These are phyloP conservation scores for Picea abies DNA, from an alignment of 83 land plant species.

Conservation along the genomic window DNA sequence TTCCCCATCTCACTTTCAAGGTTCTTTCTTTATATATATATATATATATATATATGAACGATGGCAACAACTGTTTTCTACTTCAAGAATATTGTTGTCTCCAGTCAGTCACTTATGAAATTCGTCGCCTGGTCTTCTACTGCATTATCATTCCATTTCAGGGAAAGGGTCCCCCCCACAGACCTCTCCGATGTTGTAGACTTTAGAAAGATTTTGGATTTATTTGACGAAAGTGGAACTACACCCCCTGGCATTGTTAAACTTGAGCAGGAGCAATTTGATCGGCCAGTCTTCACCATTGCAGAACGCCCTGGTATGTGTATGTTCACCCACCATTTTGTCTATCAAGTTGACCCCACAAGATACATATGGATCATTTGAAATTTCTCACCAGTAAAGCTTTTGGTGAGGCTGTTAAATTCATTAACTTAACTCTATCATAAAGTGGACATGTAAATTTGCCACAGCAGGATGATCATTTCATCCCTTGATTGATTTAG, in stretches of 20 bases:
- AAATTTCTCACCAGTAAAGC: too few species aligned
- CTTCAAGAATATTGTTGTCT: conserved; percentile 1
- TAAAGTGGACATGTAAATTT: too few species aligned
- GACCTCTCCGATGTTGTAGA: conserved; percentile 70
- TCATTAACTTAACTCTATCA: too few species aligned
- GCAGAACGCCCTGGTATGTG: conserved; percentile 54
- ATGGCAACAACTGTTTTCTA: conserved; percentile 8
- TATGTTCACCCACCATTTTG: neutral
- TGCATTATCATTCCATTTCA: too few species aligned
- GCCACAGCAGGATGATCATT: too few species aligned
- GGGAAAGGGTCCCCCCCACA: conserved; percentile 22
- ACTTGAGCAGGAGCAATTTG: conserved; percentile 16
- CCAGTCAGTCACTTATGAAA: too few species aligned
- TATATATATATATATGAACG: neutral
- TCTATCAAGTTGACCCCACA: neutral
- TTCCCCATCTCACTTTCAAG: conserved; percentile 2
- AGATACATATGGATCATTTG: too few species aligned
- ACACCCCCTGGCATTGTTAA: conserved; percentile 34
- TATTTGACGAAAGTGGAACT: conserved; percentile 14
- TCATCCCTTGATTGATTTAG: too few species aligned
- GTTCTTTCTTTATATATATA: neutral
- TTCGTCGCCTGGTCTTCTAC: too few species aligned
- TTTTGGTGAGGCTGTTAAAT: too few species aligned
- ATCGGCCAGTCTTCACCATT: conserved; percentile 61
- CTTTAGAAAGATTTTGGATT: conserved; percentile 46